Percentiles rank a stretch among this genome's conserved stretches.
phyloP scores from a whole-genome alignment of 108 stramenopile genomes.

The Parmales sp. region DNA sequence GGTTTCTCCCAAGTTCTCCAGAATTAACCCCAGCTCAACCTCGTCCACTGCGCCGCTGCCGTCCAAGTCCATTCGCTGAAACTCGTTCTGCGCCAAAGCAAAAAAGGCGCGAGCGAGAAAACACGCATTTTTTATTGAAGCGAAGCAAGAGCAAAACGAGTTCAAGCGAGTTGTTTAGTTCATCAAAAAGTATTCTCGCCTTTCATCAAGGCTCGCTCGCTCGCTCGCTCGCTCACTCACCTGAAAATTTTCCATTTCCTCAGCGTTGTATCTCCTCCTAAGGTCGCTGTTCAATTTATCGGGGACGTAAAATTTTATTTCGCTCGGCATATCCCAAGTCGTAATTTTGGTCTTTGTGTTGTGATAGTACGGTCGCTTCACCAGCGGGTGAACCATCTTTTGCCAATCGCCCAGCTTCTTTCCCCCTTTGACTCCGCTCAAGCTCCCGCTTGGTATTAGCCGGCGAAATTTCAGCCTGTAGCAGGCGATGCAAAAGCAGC shows the following conservation, averaged over 20 bases:
- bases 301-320: not conserved
- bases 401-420: not conserved
- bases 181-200: no score
- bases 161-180: no score
- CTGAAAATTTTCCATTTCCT: not conserved
- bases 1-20: not conserved
- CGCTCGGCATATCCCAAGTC: slow-evolving; percentile 1
- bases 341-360: slow-evolving; percentile 4
- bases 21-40: not conserved
- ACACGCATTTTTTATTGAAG: no score
- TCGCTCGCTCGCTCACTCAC: no score
- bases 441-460: not conserved
- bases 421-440: not conserved
- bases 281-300: slow-evolving; percentile 1
- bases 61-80: slow-evolving; percentile 14
- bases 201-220: no score
- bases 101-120: no score
- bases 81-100: slow-evolving; percentile 12
- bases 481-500: not conserved
- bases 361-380: not conserved
- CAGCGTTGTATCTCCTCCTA: slow-evolving; percentile 5
- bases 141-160: no score
- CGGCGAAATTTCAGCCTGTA: not conserved
- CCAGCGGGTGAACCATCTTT: not conserved
- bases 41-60: slow-evolving; percentile 12